phyloP scores from a whole-genome alignment of 192 early-diverging fungal genomes.

The Entomortierella parvispora region DNA sequence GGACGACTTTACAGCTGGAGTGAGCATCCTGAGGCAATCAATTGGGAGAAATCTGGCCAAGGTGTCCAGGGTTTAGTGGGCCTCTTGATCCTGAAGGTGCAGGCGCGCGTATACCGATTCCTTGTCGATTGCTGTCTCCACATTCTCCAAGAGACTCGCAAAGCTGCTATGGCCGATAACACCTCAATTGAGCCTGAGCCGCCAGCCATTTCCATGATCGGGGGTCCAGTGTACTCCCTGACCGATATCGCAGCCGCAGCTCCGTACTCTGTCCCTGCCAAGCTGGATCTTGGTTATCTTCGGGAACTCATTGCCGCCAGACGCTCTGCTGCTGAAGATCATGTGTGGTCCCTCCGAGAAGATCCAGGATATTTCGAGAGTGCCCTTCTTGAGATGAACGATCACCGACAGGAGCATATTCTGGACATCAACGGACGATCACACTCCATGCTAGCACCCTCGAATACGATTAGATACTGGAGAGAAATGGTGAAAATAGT shows the following conservation, averaged over 20 bases:
- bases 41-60: slow-evolving; percentile 9
- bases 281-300: slow-evolving; percentile 23
- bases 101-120: slow-evolving; percentile 32
- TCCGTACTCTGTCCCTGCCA: slow-evolving; percentile 25
- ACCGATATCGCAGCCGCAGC: slow-evolving; percentile 17
- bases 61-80: slow-evolving; percentile 11
- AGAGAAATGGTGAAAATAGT: no score
- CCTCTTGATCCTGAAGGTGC: slow-evolving; percentile 33
- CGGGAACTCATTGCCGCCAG: slow-evolving; percentile 30
- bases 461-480: no score
- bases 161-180: slow-evolving; percentile 11
- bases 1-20: slow-evolving; percentile 23
- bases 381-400: slow-evolving; percentile 24
- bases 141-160: slow-evolving; percentile 33
- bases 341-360: slow-evolving; percentile 38
- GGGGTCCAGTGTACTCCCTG: slow-evolving; percentile 16
- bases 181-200: slow-evolving; percentile 28
- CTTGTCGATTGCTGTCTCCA: slow-evolving; percentile 33
- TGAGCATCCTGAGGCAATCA: slow-evolving; percentile 14
- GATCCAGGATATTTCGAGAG: slow-evolving; percentile 36
- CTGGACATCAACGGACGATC: slow-evolving; percentile 12
- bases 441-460: slow-evolving; percentile 27
- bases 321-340: slow-evolving; percentile 29
- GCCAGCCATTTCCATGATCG: slow-evolving; percentile 24
- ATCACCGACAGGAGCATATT: slow-evolving; percentile 33